A percentile compares a stretch with the other conserved stretches of the same genome.
phyloP scores from a whole-genome alignment of 75 land plant species.

The Azolla pinnata region DNA sequence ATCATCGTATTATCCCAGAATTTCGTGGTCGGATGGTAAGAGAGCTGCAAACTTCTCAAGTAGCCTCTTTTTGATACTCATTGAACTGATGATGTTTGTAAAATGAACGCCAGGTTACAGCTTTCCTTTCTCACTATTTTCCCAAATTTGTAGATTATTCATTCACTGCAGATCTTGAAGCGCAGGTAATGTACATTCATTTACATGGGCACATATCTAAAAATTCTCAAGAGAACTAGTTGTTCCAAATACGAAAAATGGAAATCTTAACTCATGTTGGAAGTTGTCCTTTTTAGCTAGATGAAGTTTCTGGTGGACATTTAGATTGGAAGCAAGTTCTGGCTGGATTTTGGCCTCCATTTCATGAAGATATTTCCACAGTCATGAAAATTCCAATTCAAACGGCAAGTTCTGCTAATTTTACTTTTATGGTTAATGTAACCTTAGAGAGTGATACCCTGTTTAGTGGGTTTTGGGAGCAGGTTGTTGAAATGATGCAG shows the following conservation, averaged over 20 bases:
- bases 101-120: constrained; percentile 64
- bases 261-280: background rate
- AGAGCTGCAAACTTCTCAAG: background rate
- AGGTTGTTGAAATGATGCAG: constrained; percentile 29
- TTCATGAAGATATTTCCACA: constrained; percentile 18
- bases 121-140: constrained; percentile 74
- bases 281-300: constrained; percentile 14
- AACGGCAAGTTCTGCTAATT: constrained; percentile 7
- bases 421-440: background rate
- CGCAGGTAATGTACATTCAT: constrained; percentile 36
- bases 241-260: no score
- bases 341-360: constrained; percentile 25
- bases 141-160: constrained; percentile 66
- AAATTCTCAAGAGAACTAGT: no score
- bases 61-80: background rate
- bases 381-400: constrained; percentile 19
- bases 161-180: constrained; percentile 92
- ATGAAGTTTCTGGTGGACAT: constrained; percentile 28
- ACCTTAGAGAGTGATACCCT: background rate
- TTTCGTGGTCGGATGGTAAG: constrained; percentile 96
- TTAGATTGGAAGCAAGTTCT: constrained; percentile 21
- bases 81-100: background rate
- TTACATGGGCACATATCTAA: no score
- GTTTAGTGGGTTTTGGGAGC: background rate
- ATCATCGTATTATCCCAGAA: constrained; percentile 58